These are phyloP conservation scores for Blastocrithidia nonstop DNA, from an alignment of 208 protist species.

Conservation along the genomic window DNA sequence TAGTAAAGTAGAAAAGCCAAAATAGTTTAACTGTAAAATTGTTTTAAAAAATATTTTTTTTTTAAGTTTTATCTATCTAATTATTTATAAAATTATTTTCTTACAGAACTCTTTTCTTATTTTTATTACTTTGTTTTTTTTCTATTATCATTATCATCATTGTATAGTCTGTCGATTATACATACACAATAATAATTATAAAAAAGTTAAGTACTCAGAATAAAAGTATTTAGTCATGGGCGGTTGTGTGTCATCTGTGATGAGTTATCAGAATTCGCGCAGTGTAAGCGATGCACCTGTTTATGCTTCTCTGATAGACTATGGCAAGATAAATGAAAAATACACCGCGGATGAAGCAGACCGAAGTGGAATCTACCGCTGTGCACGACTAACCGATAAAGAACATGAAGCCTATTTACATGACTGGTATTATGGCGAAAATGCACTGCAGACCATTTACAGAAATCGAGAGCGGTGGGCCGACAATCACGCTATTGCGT, in stretches of 20 bases:
- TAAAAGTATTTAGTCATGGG: conserved; percentile 21
- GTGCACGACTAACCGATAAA: conserved; percentile 18
- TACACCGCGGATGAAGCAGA: conserved; percentile 20
- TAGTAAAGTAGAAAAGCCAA: no score
- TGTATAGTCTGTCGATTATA: conserved; percentile 4
- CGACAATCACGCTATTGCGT: conserved; percentile 22
- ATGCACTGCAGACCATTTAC: conserved; percentile 28
- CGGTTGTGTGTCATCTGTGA: conserved; percentile 18
- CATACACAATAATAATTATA: conserved; percentile 1
- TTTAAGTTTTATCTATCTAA: no score
- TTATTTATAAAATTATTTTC: no score
- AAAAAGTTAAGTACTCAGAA: not conserved
- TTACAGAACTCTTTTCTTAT: not conserved
- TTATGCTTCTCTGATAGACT: conserved; percentile 9
- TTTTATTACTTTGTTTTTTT: not conserved
- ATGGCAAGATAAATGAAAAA: conserved; percentile 24
- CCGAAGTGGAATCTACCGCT: conserved; percentile 32
- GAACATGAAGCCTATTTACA: conserved; percentile 19
- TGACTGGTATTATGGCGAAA: conserved; percentile 19
- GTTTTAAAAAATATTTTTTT: no score
- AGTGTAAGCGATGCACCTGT: conserved; percentile 8
- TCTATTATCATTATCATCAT: conserved; percentile 4
- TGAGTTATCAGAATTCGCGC: conserved; percentile 19
- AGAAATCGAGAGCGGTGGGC: conserved; percentile 10
- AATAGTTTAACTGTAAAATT: no score